phyloP scores from a whole-genome alignment of 768 basidiomycete genomes.

The Porphyrellus cyaneotinctus region DNA sequence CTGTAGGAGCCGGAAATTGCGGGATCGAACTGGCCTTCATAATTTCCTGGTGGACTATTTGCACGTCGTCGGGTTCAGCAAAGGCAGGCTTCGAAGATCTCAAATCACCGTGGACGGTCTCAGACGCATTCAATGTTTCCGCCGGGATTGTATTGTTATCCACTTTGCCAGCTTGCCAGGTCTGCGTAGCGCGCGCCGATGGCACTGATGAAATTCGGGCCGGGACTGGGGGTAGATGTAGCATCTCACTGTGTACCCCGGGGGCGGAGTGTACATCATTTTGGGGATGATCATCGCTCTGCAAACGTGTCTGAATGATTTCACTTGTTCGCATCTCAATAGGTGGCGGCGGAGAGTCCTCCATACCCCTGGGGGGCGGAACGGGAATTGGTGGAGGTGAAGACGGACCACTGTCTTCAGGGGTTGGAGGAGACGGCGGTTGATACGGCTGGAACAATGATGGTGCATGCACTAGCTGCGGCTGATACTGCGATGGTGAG shows the following conservation, averaged over 20 bases:
- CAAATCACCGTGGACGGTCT: constrained; percentile 3
- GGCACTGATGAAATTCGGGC: neutral
- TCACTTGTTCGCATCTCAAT: constrained; percentile 26
- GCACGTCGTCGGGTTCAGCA: constrained; percentile 7
- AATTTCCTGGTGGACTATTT: constrained; percentile 10
- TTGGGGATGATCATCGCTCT: constrained; percentile 3
- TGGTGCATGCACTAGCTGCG: constrained; percentile 13
- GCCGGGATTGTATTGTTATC: neutral
- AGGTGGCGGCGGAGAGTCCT: constrained; percentile 18
- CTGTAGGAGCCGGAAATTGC: constrained; percentile 8
- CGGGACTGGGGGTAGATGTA: constrained; percentile 14
- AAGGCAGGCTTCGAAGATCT: constrained; percentile 1
- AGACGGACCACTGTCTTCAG: constrained; percentile 17
- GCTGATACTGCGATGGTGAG: constrained; percentile 15
- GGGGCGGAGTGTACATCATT: constrained; percentile 4
- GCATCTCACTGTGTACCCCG: constrained; percentile 22
- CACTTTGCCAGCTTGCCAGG: constrained; percentile 4
- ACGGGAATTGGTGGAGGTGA: constrained; percentile 30
- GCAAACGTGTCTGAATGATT: constrained; percentile 22
- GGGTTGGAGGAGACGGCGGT: constrained; percentile 16
- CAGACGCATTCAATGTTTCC: neutral
- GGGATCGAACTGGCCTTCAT: constrained; percentile 3
- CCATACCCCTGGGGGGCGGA: constrained; percentile 25
- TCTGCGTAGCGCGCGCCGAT: constrained; percentile 2
- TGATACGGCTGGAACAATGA: constrained; percentile 25